Evolutionary conservation across 2,329 filamentous ascomycete species (phyloP).

Genomic region (Colletotrichum cereale): DNA sequence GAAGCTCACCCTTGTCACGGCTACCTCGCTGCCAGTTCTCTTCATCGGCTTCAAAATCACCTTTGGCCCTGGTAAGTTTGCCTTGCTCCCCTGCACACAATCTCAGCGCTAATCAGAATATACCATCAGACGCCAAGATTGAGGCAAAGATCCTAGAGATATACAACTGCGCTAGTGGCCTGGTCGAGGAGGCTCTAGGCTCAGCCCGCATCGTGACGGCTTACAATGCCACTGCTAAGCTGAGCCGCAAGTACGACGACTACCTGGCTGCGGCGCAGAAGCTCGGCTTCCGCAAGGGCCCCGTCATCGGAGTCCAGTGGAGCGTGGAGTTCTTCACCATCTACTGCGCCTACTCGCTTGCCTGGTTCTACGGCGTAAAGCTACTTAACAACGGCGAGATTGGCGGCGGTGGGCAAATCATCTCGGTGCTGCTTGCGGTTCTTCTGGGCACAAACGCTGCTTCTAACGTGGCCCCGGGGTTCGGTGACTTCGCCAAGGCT

Average conservation of each 20-base stretch:
- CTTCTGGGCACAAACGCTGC: background rate
- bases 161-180: background rate
- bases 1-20: slow-evolving; percentile 6
- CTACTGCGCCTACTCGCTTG: slow-evolving; percentile 74
- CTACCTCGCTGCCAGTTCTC: background rate
- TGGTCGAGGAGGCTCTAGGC: slow-evolving; percentile 3
- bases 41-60: slow-evolving; percentile 4
- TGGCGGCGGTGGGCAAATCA: slow-evolving; percentile 42
- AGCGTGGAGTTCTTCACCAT: slow-evolving; percentile 77
- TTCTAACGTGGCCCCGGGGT: background rate
- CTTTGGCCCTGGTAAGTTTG: background rate
- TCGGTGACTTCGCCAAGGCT: slow-evolving; percentile 46
- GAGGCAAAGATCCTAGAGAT: background rate
- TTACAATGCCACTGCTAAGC: background rate
- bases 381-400: slow-evolving; percentile 54
- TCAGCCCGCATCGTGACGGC: background rate
- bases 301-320: slow-evolving; percentile 67
- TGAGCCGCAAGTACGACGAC: slow-evolving; percentile 49
- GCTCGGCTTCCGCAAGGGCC: slow-evolving; percentile 70
- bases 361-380: slow-evolving; percentile 62
- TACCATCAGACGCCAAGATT: slow-evolving; percentile 5
- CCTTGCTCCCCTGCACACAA: background rate
- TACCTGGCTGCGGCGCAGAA: slow-evolving; percentile 57
- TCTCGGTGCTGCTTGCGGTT: background rate
- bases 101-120: background rate